Conservation (phyloP, 2,329 filamentous ascomycete species). For the Didymella pinodella region DNA sequence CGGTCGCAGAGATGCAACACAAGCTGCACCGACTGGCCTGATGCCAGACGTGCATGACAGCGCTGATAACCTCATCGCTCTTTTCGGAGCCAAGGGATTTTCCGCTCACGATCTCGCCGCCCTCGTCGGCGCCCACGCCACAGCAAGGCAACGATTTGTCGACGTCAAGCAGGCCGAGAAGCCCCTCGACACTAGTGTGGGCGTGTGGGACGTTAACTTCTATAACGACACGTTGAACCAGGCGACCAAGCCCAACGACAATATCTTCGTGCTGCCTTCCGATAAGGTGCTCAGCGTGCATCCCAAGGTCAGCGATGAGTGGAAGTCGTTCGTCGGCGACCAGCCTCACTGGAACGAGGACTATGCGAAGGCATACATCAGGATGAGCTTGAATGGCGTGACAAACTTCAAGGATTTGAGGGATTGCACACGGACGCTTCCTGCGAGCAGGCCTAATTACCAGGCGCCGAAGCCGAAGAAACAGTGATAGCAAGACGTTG, state of each 20-base stretch:
- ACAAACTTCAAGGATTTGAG: conserved; percentile 32
- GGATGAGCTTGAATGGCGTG: conserved; percentile 42
- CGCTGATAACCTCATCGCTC: conserved; percentile 55
- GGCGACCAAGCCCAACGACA: conserved; percentile 21
- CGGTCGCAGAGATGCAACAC: conserved; percentile 57
- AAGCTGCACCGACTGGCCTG: conserved; percentile 53
- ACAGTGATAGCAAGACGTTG: background rate
- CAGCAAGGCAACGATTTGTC: conserved; percentile 58
- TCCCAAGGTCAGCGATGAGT: conserved; percentile 39
- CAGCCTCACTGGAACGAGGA: conserved; percentile 43
- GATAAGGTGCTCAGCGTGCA: conserved; percentile 39
- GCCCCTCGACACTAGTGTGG: conserved; percentile 59
- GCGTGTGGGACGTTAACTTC: conserved; percentile 61
- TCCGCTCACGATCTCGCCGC: conserved; percentile 60
- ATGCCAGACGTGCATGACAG: conserved; percentile 55
- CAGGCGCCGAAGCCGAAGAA: conserved; percentile 2
- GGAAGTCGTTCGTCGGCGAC: conserved; percentile 38
- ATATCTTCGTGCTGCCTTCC: conserved; percentile 42
- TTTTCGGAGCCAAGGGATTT: conserved; percentile 63
- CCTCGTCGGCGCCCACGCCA: conserved; percentile 63
- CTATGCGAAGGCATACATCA: conserved; percentile 45
- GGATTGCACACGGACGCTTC: conserved; percentile 44
- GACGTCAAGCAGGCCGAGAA: conserved; percentile 48
- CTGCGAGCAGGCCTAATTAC: conserved; percentile 24
- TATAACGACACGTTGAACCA: conserved; percentile 52